Conservation (phyloP, 192 early-diverging fungal species). For the Backusella sp. region DNA sequence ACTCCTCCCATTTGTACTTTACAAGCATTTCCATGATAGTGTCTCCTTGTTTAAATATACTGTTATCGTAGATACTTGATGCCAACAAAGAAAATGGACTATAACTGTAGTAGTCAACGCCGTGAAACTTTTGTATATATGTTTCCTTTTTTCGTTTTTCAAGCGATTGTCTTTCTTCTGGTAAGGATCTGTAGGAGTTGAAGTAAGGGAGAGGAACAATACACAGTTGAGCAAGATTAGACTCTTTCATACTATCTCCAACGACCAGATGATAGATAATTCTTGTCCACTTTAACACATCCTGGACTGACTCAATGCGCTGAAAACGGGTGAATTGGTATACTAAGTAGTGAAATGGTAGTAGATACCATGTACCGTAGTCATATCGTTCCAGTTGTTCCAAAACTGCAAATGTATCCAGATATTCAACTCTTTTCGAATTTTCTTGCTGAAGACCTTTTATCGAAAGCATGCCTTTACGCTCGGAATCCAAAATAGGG, state of each 20-base stretch:
- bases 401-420: neutral
- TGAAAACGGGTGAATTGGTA: neutral
- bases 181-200: neutral
- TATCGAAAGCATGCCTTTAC: neutral
- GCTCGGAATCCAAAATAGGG: neutral
- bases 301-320: neutral
- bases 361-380: neutral
- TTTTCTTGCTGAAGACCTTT: neutral
- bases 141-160: neutral
- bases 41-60: conserved; percentile 10
- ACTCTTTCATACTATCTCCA: neutral
- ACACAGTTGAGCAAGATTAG: neutral
- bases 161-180: neutral
- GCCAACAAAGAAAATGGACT: neutral
- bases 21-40: conserved; percentile 10
- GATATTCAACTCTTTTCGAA: neutral
- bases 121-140: neutral
- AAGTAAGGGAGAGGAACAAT: neutral
- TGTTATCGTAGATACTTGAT: neutral
- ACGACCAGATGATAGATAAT: neutral
- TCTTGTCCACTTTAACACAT: neutral
- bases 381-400: neutral
- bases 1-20: conserved; percentile 11
- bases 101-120: neutral
- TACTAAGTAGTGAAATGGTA: neutral